Evolutionary conservation across 495 filamentous ascomycete species (phyloP).

Genomic region (Aspergillus asperescens): DNA sequence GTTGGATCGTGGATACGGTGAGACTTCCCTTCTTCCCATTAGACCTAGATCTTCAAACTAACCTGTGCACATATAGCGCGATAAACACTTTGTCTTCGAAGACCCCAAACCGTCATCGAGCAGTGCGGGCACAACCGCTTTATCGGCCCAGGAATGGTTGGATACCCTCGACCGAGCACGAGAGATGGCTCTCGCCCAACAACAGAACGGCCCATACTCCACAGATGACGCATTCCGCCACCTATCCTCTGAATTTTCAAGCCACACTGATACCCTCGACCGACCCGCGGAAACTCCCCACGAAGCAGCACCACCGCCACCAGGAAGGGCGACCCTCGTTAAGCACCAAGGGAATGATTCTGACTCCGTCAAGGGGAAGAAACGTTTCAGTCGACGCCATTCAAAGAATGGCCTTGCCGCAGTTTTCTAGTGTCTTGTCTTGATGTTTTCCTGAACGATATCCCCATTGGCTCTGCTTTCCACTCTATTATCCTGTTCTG

Average conservation of each 20-base stretch:
- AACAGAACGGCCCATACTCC: conserved; percentile 58
- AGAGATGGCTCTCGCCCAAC: conserved; percentile 72
- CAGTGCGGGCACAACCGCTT: conserved; percentile 39
- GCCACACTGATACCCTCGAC: conserved; percentile 70
- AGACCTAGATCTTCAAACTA: conserved; percentile 1
- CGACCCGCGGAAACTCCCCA: conserved; percentile 39
- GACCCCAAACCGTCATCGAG: conserved; percentile 64
- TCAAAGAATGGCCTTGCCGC: conserved; percentile 85
- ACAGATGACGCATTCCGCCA: conserved; percentile 64
- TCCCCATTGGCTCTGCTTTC: background rate
- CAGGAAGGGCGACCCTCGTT: conserved; percentile 43
- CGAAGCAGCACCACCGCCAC: conserved; percentile 27
- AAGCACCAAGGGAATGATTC: conserved; percentile 45
- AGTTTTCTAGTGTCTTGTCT: conserved; percentile 52
- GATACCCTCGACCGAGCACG: conserved; percentile 75
- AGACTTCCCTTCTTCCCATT: conserved; percentile 29
- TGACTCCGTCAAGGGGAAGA: conserved; percentile 58
- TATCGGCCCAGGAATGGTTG: conserved; percentile 77
- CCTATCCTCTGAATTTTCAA: conserved; percentile 65
- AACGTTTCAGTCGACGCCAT: conserved; percentile 84
- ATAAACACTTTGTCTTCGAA: conserved; percentile 91
- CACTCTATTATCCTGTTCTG: background rate
- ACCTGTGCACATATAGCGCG: conserved; percentile 52
- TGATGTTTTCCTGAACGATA: background rate
- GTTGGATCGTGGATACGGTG: conserved; percentile 94